These are phyloP conservation scores for Aspergillus ruber DNA, from an alignment of 2,329 filamentous ascomycete genomes.

Conservation along the genomic window DNA sequence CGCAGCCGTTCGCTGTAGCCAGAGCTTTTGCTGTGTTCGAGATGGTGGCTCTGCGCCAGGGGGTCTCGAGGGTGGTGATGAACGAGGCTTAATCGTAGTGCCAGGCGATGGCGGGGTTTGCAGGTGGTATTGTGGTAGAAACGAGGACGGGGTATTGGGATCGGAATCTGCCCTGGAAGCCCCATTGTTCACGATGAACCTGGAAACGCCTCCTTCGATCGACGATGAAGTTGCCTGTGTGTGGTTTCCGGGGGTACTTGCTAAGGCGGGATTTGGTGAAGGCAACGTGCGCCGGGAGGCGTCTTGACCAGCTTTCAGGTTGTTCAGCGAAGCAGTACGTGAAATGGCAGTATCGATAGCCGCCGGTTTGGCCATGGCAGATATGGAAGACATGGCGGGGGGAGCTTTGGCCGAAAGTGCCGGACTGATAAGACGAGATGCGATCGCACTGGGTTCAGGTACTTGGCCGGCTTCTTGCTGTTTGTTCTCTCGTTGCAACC, in stretches of 20 bases:
- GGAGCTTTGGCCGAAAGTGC: slow-evolving; percentile 39
- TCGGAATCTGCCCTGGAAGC: slow-evolving; percentile 37
- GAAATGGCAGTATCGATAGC: slow-evolving; percentile 26
- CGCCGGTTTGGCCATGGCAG: slow-evolving; percentile 37
- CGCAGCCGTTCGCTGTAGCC: slow-evolving; percentile 41
- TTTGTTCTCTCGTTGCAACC: slow-evolving; percentile 5
- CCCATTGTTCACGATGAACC: slow-evolving; percentile 34
- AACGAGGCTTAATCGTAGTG: slow-evolving; percentile 18
- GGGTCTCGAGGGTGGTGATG: slow-evolving; percentile 29
- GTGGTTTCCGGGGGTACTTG: slow-evolving; percentile 23
- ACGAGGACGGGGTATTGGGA: slow-evolving; percentile 41
- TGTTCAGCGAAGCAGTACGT: slow-evolving; percentile 32
- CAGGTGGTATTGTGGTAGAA: slow-evolving; percentile 43
- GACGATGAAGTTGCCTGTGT: slow-evolving; percentile 40
- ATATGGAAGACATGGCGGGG: slow-evolving; percentile 44
- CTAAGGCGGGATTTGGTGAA: slow-evolving; percentile 20
- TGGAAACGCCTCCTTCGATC: slow-evolving; percentile 42
- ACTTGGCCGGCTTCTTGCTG: slow-evolving; percentile 13
- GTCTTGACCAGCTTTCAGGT: slow-evolving; percentile 27
- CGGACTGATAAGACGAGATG: slow-evolving; percentile 31
- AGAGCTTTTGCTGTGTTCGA: slow-evolving; percentile 44
- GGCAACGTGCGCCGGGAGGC: slow-evolving; percentile 25
- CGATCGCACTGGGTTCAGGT: slow-evolving; percentile 31
- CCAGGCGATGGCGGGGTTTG: slow-evolving; percentile 40
- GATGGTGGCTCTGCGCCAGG: slow-evolving; percentile 35